Conservation (phyloP, 805 yeast genomes). For the Candida saitoana region DNA sequence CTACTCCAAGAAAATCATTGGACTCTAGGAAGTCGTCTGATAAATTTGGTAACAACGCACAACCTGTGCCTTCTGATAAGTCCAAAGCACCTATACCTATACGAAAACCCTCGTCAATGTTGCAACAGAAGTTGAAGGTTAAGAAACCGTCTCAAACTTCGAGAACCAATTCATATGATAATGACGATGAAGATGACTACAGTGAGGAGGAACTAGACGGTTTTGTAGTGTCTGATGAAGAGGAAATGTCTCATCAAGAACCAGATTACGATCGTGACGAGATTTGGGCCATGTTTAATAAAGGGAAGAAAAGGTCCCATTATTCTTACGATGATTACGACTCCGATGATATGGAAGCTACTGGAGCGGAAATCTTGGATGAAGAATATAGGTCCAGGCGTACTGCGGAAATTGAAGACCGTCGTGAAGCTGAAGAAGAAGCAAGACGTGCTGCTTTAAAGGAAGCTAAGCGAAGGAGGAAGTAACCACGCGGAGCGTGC, state of each 20-base stretch:
- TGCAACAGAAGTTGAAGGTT: constrained; percentile 44
- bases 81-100: constrained; percentile 33
- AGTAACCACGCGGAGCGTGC: no score
- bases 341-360: constrained; percentile 84
- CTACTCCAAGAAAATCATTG: no score
- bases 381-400: constrained; percentile 73
- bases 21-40: not conserved
- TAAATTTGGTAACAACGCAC: not conserved
- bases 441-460: constrained; percentile 35
- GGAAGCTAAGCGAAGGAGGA: constrained; percentile 14
- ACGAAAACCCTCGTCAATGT: constrained; percentile 55
- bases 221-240: constrained; percentile 56
- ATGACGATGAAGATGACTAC: constrained; percentile 26
- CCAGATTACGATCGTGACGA: constrained; percentile 74
- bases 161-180: constrained; percentile 10
- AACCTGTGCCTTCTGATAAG: not conserved
- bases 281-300: constrained; percentile 82
- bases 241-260: constrained; percentile 25
- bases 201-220: constrained; percentile 47
- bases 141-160: constrained; percentile 8
- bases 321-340: constrained; percentile 47
- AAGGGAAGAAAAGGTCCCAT: constrained; percentile 51
- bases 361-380: constrained; percentile 80
- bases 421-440: constrained; percentile 61
- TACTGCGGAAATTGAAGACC: constrained; percentile 74